Evolutionary conservation across 2,329 filamentous ascomycete species (phyloP), one percentile per base, ranked within the genome.

Genomic region (Penicillium sp.): DNA sequence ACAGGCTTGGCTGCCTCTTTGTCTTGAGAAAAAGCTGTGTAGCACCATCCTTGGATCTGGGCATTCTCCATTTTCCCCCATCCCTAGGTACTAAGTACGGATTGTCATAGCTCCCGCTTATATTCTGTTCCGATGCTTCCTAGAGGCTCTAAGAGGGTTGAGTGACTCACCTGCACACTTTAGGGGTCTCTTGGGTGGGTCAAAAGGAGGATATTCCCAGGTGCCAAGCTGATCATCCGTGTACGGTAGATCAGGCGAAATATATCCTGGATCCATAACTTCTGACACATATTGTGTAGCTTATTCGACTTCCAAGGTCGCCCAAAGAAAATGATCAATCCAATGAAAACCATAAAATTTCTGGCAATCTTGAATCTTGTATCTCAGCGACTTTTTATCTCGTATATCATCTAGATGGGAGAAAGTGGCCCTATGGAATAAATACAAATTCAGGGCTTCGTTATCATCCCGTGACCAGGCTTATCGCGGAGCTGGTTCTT

Each of bases 11-110:
- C 24, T 8, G 9, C 28, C 35, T 34, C 34, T 51, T 29, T 20
- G 18, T 20, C 49, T 51, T 51, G 40, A 46, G 47, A 38, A 44
- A 40, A 26, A 28, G 35, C 31, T 27, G 27, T 38, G 35, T 44
- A 50, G 48, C 36, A n/a, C n/a, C n/a, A n/a, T n/a, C n/a, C n/a
- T n/a, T n/a, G n/a, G n/a, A n/a, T n/a, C n/a, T n/a, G n/a, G n/a
- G 37, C 48, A 16, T 9, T 37, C 46, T 34, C 39, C 42, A 46
- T 32, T 51, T 37, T 47, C 40, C 29, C 46, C 43, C 46, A 45
- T 54, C 38, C 18, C 18, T 20, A 20, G 18, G 18, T 20, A 20
- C 43, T 6, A 28, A 42, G 49, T 49, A 51, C 37, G 35, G 14
- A 9, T 28, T 26, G 16, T 40, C 42, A 32, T 45, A 40, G 42